Evolutionary conservation across 2,329 filamentous ascomycete species (phyloP).

Genomic region (Daldinia sp.): DNA sequence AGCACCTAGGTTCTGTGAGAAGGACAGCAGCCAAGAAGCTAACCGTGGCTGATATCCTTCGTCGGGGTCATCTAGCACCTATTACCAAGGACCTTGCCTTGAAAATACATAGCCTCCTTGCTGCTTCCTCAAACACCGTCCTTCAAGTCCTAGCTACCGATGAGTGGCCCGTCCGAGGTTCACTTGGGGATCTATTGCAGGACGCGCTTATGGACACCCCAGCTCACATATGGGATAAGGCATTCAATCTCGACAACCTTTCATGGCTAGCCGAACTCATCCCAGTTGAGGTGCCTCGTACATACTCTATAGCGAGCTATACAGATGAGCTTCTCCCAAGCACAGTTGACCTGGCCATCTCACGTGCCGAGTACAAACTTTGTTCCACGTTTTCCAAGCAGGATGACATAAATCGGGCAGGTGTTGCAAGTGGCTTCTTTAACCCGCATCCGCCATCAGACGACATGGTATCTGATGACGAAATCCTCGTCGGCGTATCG

Average conservation of each 20-base stretch:
- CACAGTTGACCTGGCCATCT: constrained; percentile 65
- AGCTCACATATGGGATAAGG: constrained; percentile 62
- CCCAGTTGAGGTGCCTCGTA: constrained; percentile 63
- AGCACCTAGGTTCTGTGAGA: constrained; percentile 59
- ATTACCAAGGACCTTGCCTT: constrained; percentile 64
- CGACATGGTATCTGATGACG: constrained; percentile 58
- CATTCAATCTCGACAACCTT: constrained; percentile 60
- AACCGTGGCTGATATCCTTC: constrained; percentile 62
- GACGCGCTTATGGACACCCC: constrained; percentile 62
- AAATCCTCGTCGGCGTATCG: constrained; percentile 65
- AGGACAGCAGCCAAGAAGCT: constrained; percentile 50
- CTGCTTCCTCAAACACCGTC: constrained; percentile 63
- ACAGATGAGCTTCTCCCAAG: constrained; percentile 63
- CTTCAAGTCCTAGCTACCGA: constrained; percentile 62
- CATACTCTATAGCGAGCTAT: constrained; percentile 65
- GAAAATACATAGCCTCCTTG: constrained; percentile 61
- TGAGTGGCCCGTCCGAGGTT: constrained; percentile 65
- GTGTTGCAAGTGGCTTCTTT: constrained; percentile 66
- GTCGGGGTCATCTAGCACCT: constrained; percentile 64
- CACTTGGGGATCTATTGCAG: constrained; percentile 64
- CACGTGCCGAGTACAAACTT: constrained; percentile 63
- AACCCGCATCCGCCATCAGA: constrained; percentile 59
- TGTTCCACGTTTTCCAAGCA: constrained; percentile 57
- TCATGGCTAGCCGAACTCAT: constrained; percentile 62
- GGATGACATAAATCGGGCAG: constrained; percentile 54